These are phyloP conservation scores for Microsporum audouinii DNA, from an alignment of 2,329 filamentous ascomycete species.

Conservation along the genomic window DNA sequence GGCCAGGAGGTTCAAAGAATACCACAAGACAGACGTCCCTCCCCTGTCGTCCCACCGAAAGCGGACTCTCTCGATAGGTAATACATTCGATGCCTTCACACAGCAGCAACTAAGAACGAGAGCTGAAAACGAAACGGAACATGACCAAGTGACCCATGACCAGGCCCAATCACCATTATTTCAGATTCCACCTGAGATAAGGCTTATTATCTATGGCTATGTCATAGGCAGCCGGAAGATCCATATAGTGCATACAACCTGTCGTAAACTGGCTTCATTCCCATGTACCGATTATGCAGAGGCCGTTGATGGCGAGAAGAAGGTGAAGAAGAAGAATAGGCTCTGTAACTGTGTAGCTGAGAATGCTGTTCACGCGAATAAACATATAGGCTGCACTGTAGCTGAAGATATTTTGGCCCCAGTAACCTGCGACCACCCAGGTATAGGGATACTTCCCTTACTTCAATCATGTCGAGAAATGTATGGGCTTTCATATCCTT, in stretches of 20 bases:
- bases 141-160: neutral
- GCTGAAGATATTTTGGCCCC: neutral
- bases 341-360: neutral
- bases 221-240: neutral
- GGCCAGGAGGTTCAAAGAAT: neutral
- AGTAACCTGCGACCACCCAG: neutral
- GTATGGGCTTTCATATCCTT: neutral
- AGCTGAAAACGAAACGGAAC: neutral
- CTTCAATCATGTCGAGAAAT: neutral
- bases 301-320: neutral
- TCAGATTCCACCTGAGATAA: neutral
- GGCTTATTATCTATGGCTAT: neutral
- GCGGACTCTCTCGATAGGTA: neutral
- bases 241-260: neutral
- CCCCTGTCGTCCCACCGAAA: neutral
- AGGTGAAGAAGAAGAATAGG: no score
- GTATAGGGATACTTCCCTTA: neutral
- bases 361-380: neutral
- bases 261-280: neutral
- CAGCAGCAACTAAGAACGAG: neutral
- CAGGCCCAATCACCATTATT: neutral
- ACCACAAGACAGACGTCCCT: neutral
- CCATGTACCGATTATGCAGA: neutral
- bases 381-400: neutral
- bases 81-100: neutral